Conservation (phyloP, 192 early-diverging fungal species). For the Backusella australiensis region DNA sequence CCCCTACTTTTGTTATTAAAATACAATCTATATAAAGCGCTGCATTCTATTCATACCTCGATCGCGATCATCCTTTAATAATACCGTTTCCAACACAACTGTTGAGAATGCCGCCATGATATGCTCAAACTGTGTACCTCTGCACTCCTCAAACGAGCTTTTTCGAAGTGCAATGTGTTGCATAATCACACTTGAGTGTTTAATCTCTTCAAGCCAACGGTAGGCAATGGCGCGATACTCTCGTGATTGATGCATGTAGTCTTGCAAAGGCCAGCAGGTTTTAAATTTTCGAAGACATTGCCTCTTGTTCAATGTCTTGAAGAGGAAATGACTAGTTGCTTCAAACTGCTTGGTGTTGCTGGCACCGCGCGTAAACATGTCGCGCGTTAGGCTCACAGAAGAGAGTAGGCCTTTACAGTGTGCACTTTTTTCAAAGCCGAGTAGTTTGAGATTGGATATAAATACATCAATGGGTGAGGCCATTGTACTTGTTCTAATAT, state of each 20-base stretch:
- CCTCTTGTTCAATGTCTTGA: conserved; percentile 20
- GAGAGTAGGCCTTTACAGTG: not conserved
- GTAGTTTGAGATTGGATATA: conserved; percentile 18
- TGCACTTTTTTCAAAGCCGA: conserved; percentile 16
- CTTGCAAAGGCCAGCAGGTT: conserved; percentile 23
- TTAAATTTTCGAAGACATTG: conserved; percentile 4
- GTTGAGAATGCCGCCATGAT: conserved; percentile 20
- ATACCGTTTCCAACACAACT: not conserved
- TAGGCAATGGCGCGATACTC: conserved; percentile 19
- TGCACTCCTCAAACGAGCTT: conserved; percentile 26
- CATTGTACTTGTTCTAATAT: not conserved
- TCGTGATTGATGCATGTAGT: conserved; percentile 14
- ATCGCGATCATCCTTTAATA: not conserved
- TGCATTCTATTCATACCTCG: not conserved
- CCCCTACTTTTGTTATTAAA: not conserved
- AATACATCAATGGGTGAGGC: not conserved
- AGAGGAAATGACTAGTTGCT: conserved; percentile 28
- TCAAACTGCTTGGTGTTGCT: conserved; percentile 30
- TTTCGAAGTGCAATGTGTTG: conserved; percentile 9
- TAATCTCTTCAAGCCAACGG: conserved; percentile 25
- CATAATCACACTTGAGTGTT: not conserved
- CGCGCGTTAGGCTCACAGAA: not conserved
- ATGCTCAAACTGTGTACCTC: conserved; percentile 7
- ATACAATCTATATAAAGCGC: too few species aligned
- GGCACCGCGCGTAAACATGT: conserved; percentile 17